Evolutionary conservation across 2,329 filamentous ascomycete species (phyloP).

Genomic region (Fusarium subtropicale): DNA sequence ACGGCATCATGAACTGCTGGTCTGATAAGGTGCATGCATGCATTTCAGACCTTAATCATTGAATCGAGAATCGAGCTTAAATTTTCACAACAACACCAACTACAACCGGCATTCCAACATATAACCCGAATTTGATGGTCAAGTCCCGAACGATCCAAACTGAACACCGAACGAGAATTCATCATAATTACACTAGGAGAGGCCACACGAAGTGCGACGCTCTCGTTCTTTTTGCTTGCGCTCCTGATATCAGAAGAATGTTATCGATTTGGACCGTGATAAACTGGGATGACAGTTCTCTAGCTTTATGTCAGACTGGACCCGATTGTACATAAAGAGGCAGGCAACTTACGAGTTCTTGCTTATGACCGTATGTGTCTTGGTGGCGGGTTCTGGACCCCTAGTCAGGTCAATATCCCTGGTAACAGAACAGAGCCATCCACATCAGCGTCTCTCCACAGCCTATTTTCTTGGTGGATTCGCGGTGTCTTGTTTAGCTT

Average conservation of each 20-base stretch:
- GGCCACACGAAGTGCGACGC: neutral
- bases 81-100: neutral
- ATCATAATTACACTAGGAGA: neutral
- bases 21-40: neutral
- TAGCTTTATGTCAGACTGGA: neutral
- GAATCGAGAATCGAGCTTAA: neutral
- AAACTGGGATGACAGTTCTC: neutral
- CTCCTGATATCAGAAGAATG: neutral
- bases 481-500: neutral
- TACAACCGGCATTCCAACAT: neutral
- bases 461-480: neutral
- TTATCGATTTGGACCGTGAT: neutral
- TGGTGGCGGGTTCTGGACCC: neutral
- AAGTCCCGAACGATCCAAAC: neutral
- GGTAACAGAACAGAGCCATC: neutral
- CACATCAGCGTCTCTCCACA: neutral
- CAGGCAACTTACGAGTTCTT: constrained; percentile 4
- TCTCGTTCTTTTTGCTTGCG: neutral
- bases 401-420: neutral
- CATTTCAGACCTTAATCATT: neutral
- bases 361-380: neutral
- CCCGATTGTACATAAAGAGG: neutral
- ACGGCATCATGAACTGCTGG: neutral
- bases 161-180: neutral
- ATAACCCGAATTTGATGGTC: neutral